phyloP scores from a whole-genome alignment of 805 yeast species.

The Barnettozyma sucrosica region DNA sequence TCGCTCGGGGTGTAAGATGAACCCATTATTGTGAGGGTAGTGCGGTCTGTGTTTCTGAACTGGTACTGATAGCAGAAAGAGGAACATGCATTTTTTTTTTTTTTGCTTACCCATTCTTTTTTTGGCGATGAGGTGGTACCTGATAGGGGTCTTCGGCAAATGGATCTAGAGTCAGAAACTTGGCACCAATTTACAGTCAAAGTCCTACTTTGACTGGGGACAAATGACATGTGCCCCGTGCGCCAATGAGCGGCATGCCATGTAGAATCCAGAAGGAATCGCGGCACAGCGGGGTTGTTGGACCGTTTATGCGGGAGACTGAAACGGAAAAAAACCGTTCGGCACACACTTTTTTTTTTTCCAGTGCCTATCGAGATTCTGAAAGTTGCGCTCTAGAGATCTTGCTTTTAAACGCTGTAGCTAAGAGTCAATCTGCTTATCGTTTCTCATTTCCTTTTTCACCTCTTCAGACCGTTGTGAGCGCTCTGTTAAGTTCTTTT shows the following conservation, averaged over 20 bases:
- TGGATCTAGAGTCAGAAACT: too few relatives aligned
- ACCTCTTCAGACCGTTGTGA: too few relatives aligned
- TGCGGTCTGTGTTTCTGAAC: background rate
- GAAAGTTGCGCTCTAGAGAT: too few relatives aligned
- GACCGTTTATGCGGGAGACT: background rate
- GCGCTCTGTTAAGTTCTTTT: too few relatives aligned
- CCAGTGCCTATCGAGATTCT: too few relatives aligned
- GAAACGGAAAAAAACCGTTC: background rate
- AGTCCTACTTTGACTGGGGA: background rate
- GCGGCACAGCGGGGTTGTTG: background rate
- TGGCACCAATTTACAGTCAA: background rate
- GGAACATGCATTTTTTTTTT: background rate
- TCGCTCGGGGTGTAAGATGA: background rate
- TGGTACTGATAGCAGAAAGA: background rate
- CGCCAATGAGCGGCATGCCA: background rate
- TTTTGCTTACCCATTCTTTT: too few relatives aligned
- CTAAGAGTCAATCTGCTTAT: too few relatives aligned
- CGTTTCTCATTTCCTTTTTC: too few relatives aligned
- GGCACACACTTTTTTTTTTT: background rate
- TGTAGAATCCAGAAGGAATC: too few relatives aligned
- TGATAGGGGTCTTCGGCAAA: too few relatives aligned
- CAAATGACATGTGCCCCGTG: background rate
- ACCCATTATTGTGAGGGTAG: background rate
- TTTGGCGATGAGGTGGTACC: background rate
- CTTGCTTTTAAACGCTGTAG: too few relatives aligned